Conservation (phyloP, 2,329 filamentous ascomycete genomes). For the Pyrenophora graminea region DNA sequence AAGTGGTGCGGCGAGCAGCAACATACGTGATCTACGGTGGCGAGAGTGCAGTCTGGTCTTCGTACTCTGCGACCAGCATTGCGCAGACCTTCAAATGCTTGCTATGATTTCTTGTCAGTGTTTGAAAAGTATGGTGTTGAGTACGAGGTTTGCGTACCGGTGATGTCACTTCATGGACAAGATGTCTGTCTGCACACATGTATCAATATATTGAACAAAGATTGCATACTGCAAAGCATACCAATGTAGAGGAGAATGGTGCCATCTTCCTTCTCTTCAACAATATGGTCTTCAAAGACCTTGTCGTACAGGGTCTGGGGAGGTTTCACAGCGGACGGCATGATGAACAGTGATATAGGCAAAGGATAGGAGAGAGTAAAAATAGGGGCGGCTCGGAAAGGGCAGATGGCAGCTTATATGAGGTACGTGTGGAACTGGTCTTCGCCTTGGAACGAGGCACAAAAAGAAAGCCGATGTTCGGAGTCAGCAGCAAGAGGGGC, state of each 20-base stretch:
- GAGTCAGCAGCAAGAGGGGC: slow-evolving; percentile 26
- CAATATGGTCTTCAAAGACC: slow-evolving; percentile 91
- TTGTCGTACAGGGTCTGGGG: slow-evolving; percentile 96
- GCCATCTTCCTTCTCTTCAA: slow-evolving; percentile 93
- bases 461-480: slow-evolving; percentile 40
- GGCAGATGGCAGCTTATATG: slow-evolving; percentile 26
- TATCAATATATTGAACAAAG: slow-evolving; percentile 26
- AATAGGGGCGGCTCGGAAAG: slow-evolving; percentile 9
- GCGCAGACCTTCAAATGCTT: slow-evolving; percentile 95
- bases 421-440: slow-evolving; percentile 28
- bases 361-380: slow-evolving; percentile 1
- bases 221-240: slow-evolving; percentile 50
- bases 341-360: slow-evolving; percentile 49
- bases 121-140: neutral
- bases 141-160: slow-evolving; percentile 61
- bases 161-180: slow-evolving; percentile 98
- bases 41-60: slow-evolving; percentile 93
- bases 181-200: slow-evolving; percentile 72
- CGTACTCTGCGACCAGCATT: slow-evolving; percentile 87
- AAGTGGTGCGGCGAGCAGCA: neutral
- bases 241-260: slow-evolving; percentile 92
- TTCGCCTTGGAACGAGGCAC: slow-evolving; percentile 30
- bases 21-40: slow-evolving; percentile 92
- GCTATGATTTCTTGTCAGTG: slow-evolving; percentile 56
- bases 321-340: slow-evolving; percentile 73